Evolutionary conservation across 1,284 basidiomycete genomes (phyloP), one percentile per base, ranked within the genome.

Genomic region (Melampsora americana): DNA sequence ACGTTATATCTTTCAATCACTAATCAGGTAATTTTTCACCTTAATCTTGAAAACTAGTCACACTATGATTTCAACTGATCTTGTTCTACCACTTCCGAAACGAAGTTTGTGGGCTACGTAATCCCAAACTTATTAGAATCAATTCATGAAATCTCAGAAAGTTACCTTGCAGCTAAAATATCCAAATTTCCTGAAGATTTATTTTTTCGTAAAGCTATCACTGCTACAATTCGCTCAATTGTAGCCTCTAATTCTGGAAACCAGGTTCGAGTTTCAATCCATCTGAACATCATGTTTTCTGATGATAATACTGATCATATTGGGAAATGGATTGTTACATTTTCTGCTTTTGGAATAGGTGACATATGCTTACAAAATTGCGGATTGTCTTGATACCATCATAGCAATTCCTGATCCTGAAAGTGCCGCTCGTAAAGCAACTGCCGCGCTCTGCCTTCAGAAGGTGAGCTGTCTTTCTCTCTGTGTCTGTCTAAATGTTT

Each of bases 181-280:
- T 35, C 30, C 23, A 30, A 64, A 35, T 28, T n/a, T n/a, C 64
- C 72, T 23, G 53, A 75, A 48, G 66, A 67, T 35, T 18, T 26
- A 26, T 75, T 60, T 44, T 75, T 75, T 56, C 65, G 72, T 7
- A 50, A 61, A 18, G 64, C 64, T 20, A 68, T 75, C 12, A 30
- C 72, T 12, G 46, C 28, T 62, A 12, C 72, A 20, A 50, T 62
- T 7, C 5, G 65, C 23, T 75, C 72, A 23, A 75, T 75, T 35
- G 66, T 75, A 46, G 72, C 72, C 44, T 75, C 72, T 39, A 75
- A 75, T 62, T 67, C 72, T 5, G 72, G 72, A 67, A 75, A 68
- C 50, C 64, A 75, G 66, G 72, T 75, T 20, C 14, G 72, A 42
- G 6, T 14, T 5, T 44, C 16, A 44, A 16, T 44, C 18, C 44